Evolutionary conservation across 2,329 filamentous ascomycete species (phyloP).

Genomic region (Xylaria digitata): DNA sequence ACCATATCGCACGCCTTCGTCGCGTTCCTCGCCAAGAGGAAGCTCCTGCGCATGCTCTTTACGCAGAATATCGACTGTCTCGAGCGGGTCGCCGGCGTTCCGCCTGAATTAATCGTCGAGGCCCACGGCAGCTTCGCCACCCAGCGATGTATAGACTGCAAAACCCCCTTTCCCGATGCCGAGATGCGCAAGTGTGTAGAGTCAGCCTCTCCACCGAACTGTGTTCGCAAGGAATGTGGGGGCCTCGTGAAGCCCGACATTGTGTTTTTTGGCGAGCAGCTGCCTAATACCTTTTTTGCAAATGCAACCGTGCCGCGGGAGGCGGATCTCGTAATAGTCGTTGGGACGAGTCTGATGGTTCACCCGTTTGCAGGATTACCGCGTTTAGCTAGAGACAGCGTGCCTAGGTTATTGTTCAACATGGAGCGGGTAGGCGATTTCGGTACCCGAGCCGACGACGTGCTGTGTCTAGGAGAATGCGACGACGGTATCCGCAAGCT

Average conservation of each 20-base stretch:
- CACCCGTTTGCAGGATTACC: slow-evolving; percentile 91
- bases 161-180: slow-evolving; percentile 74
- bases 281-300: slow-evolving; percentile 72
- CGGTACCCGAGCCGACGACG: slow-evolving; percentile 83
- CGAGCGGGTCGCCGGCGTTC: slow-evolving; percentile 87
- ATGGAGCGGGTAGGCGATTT: slow-evolving; percentile 83
- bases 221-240: slow-evolving; percentile 69
- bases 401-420: slow-evolving; percentile 88
- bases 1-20: slow-evolving; percentile 94
- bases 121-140: slow-evolving; percentile 95
- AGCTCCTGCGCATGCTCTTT: slow-evolving; percentile 84
- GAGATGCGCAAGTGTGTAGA: slow-evolving; percentile 78
- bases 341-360: slow-evolving; percentile 89
- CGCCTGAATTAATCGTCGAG: slow-evolving; percentile 83
- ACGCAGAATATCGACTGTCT: slow-evolving; percentile 99
- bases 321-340: slow-evolving; percentile 83
- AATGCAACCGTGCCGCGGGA: slow-evolving; percentile 61
- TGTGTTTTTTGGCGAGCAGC: slow-evolving; percentile 84
- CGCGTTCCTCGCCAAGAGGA: slow-evolving; percentile 81
- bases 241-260: slow-evolving; percentile 94
- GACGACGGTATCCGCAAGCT: slow-evolving; percentile 83
- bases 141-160: slow-evolving; percentile 93
- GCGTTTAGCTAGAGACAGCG: slow-evolving; percentile 66
- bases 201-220: slow-evolving; percentile 76
- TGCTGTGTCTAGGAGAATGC: slow-evolving; percentile 83